Conservation (phyloP, 2,329 filamentous ascomycete genomes). For the Shiraia sp. region DNA sequence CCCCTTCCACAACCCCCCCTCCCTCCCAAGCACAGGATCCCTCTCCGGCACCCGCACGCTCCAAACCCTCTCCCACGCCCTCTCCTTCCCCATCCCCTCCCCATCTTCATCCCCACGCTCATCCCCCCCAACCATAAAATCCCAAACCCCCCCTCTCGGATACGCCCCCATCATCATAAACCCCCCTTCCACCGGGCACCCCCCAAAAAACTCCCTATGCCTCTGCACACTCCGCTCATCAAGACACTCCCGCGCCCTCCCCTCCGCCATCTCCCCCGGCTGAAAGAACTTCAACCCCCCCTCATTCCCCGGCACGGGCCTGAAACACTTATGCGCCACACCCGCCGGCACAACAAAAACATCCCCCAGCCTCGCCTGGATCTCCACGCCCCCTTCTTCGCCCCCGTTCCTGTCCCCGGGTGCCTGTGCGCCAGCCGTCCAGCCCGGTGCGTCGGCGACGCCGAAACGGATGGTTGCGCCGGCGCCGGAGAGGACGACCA, state of each 20-base stretch:
- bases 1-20: slow-evolving; percentile 48
- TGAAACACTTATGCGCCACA: slow-evolving; percentile 59
- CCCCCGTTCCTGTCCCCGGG: slow-evolving; percentile 46
- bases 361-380: slow-evolving; percentile 57
- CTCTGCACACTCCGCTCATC: slow-evolving; percentile 37
- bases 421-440: slow-evolving; percentile 23
- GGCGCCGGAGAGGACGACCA: slow-evolving; percentile 59
- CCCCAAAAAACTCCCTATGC: slow-evolving; percentile 38
- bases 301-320: slow-evolving; percentile 43
- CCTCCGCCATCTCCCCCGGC: slow-evolving; percentile 43
- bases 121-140: slow-evolving; percentile 52
- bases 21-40: slow-evolving; percentile 54
- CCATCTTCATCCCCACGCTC: too few species aligned
- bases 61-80: slow-evolving; percentile 47
- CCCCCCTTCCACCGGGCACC: slow-evolving; percentile 44
- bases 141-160: slow-evolving; percentile 54
- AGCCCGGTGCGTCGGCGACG: slow-evolving; percentile 51
- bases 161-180: slow-evolving; percentile 65
- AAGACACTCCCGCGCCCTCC: slow-evolving; percentile 17
- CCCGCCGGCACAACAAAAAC: slow-evolving; percentile 64
- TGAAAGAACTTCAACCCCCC: slow-evolving; percentile 48
- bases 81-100: slow-evolving; percentile 48
- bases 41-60: slow-evolving; percentile 48
- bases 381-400: slow-evolving; percentile 55
- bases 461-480: slow-evolving; percentile 59